Evolutionary conservation across 2,329 filamentous ascomycete species (phyloP).

Genomic region (Fusarium drepaniforme): DNA sequence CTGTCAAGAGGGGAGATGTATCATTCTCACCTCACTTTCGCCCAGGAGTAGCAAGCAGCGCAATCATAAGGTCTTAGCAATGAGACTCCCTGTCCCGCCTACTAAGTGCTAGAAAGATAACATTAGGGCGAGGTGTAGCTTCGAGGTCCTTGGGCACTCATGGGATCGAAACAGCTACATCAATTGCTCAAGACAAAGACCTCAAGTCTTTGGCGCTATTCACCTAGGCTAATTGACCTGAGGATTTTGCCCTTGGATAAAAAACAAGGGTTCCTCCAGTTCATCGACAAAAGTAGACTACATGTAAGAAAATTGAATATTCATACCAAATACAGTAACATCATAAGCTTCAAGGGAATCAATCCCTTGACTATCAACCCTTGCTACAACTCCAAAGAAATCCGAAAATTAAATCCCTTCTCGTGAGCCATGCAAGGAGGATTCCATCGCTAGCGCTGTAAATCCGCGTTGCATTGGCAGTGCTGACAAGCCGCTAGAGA

Average conservation of each 20-base stretch:
- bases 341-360: neutral
- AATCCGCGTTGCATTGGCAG: neutral
- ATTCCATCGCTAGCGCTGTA: neutral
- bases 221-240: neutral
- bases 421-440: neutral
- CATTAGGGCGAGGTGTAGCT: neutral
- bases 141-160: neutral
- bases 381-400: neutral
- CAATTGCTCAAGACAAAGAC: neutral
- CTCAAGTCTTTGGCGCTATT: neutral
- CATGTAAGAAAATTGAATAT: neutral
- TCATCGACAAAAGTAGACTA: neutral
- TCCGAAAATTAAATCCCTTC: neutral
- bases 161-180: neutral
- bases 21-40: neutral
- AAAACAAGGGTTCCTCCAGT: neutral
- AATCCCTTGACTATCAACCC: neutral
- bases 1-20: neutral
- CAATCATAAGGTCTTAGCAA: neutral
- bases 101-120: neutral
- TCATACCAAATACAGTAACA: neutral
- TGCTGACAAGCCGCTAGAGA: neutral
- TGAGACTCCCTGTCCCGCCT: neutral
- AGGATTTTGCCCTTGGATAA: neutral
- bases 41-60: neutral